These are phyloP conservation scores for Plasmopara muralis DNA, from an alignment of 352 stramenopile genomes.

Conservation along the genomic window DNA sequence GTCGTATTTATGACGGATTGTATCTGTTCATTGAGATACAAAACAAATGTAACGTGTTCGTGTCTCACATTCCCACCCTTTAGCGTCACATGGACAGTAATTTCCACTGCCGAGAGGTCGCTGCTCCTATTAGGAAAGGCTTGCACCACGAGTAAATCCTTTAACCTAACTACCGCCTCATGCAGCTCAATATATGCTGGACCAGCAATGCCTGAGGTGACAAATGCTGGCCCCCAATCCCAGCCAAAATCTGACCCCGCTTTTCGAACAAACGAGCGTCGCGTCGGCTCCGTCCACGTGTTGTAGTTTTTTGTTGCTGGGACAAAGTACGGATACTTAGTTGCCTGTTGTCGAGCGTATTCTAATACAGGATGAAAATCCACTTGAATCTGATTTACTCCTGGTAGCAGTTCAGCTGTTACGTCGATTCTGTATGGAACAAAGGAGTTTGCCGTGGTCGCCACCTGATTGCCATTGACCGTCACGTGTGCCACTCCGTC, in stretches of 20 bases:
- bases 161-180: slow-evolving; percentile 15
- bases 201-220: slow-evolving; percentile 55
- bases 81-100: slow-evolving; percentile 37
- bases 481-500: slow-evolving; percentile 59
- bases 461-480: slow-evolving; percentile 56
- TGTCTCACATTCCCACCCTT: slow-evolving; percentile 20
- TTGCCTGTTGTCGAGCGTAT: slow-evolving; percentile 48
- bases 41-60: slow-evolving; percentile 35
- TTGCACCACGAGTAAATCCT: slow-evolving; percentile 41
- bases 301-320: slow-evolving; percentile 72
- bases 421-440: slow-evolving; percentile 48
- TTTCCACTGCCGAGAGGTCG: slow-evolving; percentile 32
- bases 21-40: slow-evolving; percentile 39
- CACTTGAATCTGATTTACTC: slow-evolving; percentile 48
- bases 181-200: slow-evolving; percentile 39
- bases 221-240: slow-evolving; percentile 80
- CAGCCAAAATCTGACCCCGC: slow-evolving; percentile 82
- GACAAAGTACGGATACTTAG: slow-evolving; percentile 68
- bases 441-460: slow-evolving; percentile 57
- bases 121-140: slow-evolving; percentile 22
- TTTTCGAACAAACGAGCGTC: slow-evolving; percentile 80
- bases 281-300: slow-evolving; percentile 68
- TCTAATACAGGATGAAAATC: slow-evolving; percentile 47
- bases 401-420: slow-evolving; percentile 11
- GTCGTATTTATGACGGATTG: slow-evolving; percentile 13